Evolutionary conservation across 352 stramenopile genomes (phyloP).

Genomic region (Hyaloperonospora arabidopsidis): DNA sequence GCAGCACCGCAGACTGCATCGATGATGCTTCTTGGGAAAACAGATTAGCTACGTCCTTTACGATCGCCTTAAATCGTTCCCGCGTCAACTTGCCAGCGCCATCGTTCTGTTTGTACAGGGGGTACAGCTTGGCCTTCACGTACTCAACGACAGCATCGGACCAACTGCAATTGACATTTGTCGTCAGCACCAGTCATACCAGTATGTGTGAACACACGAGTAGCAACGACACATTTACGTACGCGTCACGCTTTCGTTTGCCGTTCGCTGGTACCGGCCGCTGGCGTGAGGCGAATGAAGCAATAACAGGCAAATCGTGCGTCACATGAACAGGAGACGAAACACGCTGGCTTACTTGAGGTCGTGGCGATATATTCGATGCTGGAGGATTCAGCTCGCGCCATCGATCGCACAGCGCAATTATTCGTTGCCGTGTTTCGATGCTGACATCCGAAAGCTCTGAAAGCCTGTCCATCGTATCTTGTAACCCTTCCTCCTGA

Average conservation of each 20-base stretch:
- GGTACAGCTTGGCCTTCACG: slow-evolving; percentile 75
- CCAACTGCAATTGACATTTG: slow-evolving; percentile 28
- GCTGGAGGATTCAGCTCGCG: slow-evolving; percentile 35
- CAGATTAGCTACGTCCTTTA: slow-evolving; percentile 52
- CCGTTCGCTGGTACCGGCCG: slow-evolving; percentile 19
- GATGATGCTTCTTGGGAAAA: slow-evolving; percentile 51
- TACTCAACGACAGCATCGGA: slow-evolving; percentile 53
- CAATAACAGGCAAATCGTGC: slow-evolving; percentile 34
- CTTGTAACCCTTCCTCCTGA: slow-evolving; percentile 34
- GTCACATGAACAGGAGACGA: slow-evolving; percentile 11
- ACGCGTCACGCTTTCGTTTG: slow-evolving; percentile 44
- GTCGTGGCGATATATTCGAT: slow-evolving; percentile 6
- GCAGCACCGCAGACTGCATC: slow-evolving; percentile 52
- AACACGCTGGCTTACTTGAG: slow-evolving; percentile 11
- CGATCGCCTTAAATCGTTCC: slow-evolving; percentile 73
- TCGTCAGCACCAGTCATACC: too few relatives aligned
- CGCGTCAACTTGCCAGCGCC: slow-evolving; percentile 48
- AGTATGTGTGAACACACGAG: not conserved
- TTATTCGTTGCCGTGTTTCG: slow-evolving; percentile 34
- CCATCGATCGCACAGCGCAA: slow-evolving; percentile 36
- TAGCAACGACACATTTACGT: slow-evolving; percentile 11
- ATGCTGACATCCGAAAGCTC: slow-evolving; percentile 26
- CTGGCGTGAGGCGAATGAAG: slow-evolving; percentile 37
- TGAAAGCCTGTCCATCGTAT: slow-evolving; percentile 28
- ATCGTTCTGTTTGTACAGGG: slow-evolving; percentile 56